phyloP scores from a whole-genome alignment of 164 flowering plant genomes.

The Vitis amurensis region DNA sequence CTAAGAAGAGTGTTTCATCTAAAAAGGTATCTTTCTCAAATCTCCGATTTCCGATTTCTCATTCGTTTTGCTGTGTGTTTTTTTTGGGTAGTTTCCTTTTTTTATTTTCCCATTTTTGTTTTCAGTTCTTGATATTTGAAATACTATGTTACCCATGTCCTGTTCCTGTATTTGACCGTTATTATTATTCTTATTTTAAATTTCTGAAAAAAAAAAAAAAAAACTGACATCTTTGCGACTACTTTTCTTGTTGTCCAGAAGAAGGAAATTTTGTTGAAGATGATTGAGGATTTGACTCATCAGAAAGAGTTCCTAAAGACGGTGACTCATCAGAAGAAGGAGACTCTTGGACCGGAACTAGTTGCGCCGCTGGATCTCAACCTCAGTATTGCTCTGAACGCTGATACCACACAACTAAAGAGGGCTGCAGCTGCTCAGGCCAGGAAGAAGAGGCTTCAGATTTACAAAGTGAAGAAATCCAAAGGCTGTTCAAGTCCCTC shows the following conservation, averaged over 20 bases:
- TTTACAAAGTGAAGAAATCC: slow-evolving; percentile 27
- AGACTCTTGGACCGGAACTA: too few relatives aligned
- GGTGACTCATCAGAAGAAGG: slow-evolving; percentile 19
- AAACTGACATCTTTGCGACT: too few relatives aligned
- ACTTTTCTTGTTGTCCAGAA: slow-evolving; percentile 20
- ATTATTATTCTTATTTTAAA: too few relatives aligned
- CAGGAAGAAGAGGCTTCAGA: slow-evolving; percentile 38
- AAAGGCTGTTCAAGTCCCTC: background rate
- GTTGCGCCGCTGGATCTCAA: slow-evolving; percentile 29
- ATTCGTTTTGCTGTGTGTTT: background rate
- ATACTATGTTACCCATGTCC: too few relatives aligned
- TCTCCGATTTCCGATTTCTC: background rate
- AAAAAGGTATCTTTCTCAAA: slow-evolving; percentile 27
- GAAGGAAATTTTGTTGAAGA: slow-evolving; percentile 27
- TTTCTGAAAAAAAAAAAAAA: background rate
- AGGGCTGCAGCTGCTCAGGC: slow-evolving; percentile 41
- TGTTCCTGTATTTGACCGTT: background rate
- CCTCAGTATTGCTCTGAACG: slow-evolving; percentile 3
- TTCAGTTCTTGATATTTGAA: background rate
- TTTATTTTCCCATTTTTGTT: background rate
- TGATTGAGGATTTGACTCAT: slow-evolving; percentile 17
- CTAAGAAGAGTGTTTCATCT: slow-evolving; percentile 8
- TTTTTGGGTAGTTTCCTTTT: background rate
- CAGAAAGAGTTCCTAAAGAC: slow-evolving; percentile 19
- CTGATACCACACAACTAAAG: background rate